These are phyloP conservation scores for Phycomyces blakesleeanus DNA, from an alignment of 192 early-diverging fungal genomes.

Conservation along the genomic window DNA sequence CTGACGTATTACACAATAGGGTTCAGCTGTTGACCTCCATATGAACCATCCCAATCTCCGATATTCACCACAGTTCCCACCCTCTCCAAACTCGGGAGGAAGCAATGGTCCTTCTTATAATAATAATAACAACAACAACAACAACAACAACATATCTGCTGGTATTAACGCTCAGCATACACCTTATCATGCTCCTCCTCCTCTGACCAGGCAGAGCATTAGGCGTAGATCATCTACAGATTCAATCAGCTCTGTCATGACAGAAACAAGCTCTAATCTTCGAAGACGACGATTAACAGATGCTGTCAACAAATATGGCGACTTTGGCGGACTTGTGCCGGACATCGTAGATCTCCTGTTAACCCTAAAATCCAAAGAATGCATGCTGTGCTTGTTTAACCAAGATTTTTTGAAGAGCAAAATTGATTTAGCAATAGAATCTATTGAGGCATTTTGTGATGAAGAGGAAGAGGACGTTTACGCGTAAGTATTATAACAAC, in stretches of 20 bases:
- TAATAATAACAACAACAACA: too few species aligned
- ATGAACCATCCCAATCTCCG: constrained; percentile 1
- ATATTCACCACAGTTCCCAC: constrained; percentile 17
- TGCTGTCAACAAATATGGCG: constrained; percentile 28
- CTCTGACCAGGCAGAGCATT: constrained; percentile 4
- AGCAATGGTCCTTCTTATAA: constrained; percentile 15
- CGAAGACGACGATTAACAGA: constrained; percentile 33
- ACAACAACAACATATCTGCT: constrained; percentile 10
- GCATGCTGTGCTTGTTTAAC: constrained; percentile 44
- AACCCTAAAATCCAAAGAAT: constrained; percentile 41
- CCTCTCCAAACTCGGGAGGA: constrained; percentile 22
- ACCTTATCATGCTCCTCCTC: not conserved
- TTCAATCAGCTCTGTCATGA: constrained; percentile 35
- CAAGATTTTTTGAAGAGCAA: constrained; percentile 37
- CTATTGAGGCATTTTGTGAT: constrained; percentile 30
- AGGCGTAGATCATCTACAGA: constrained; percentile 23
- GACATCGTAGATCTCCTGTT: constrained; percentile 46
- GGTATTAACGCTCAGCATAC: constrained; percentile 12
- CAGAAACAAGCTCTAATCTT: constrained; percentile 24
- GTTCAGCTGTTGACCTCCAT: constrained; percentile 1
- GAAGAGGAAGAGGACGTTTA: constrained; percentile 6
- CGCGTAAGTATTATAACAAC: too few species aligned
- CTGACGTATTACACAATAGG: too few species aligned
- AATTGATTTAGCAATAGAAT: constrained; percentile 31
- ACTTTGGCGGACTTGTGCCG: constrained; percentile 6